phyloP scores from a whole-genome alignment of 2,329 filamentous ascomycete species.

The Microcera coccophila region DNA sequence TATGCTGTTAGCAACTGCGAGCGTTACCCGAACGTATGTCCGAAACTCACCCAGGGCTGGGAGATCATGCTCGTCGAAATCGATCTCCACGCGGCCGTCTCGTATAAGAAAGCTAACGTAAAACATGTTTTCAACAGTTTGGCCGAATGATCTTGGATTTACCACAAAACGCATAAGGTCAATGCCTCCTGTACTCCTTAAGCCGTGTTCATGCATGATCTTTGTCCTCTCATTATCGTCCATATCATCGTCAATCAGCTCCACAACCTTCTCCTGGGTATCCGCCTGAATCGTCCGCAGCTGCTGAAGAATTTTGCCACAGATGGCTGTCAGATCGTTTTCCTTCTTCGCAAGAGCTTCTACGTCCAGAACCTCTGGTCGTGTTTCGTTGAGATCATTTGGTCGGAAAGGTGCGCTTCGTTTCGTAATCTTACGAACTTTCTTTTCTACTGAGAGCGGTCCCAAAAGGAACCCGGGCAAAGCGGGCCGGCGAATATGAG shows the following conservation, averaged over 20 bases:
- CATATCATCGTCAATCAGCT: conserved; percentile 43
- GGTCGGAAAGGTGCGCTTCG: conserved; percentile 67
- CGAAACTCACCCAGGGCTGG: conserved; percentile 71
- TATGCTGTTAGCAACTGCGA: background rate
- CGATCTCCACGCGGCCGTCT: conserved; percentile 75
- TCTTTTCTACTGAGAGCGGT: conserved; percentile 84
- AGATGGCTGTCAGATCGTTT: conserved; percentile 74
- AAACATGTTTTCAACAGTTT: conserved; percentile 95
- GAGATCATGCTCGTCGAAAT: conserved; percentile 66
- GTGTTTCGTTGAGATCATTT: conserved; percentile 64
- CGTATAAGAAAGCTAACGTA: conserved; percentile 92
- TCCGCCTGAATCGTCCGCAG: conserved; percentile 50
- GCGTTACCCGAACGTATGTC: background rate
- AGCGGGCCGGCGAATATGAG: conserved; percentile 67
- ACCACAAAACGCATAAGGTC: conserved; percentile 83
- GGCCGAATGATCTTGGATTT: conserved; percentile 85
- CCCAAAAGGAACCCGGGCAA: conserved; percentile 83
- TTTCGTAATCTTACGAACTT: conserved; percentile 65
- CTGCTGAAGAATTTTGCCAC: conserved; percentile 65
- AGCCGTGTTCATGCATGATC: conserved; percentile 61
- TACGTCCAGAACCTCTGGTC: conserved; percentile 72
- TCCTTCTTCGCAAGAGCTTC: conserved; percentile 74
- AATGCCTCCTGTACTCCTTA: conserved; percentile 67
- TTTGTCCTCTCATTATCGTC: conserved; percentile 43
- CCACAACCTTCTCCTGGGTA: conserved; percentile 44